A percentile compares a stretch with the other conserved stretches of the same genome.
phyloP scores from a whole-genome alignment of 2,329 filamentous ascomycete species.

The Lomentospora prolificans region DNA sequence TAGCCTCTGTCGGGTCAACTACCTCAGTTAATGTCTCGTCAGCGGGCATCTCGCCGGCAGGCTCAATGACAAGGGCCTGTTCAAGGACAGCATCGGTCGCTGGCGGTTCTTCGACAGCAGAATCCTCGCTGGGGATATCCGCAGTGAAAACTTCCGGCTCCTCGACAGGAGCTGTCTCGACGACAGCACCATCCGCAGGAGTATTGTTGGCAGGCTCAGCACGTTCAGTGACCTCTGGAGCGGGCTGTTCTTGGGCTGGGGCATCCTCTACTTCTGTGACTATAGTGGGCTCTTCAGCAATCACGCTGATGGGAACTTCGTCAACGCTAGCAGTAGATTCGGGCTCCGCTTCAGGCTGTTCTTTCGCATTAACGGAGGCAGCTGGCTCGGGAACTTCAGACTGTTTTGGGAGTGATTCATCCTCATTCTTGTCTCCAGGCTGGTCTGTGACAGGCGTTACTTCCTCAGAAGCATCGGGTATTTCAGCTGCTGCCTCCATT shows the following conservation, averaged over 20 bases:
- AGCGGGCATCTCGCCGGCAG: neutral
- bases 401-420: too few relatives aligned
- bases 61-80: neutral
- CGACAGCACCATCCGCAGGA: neutral
- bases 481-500: neutral
- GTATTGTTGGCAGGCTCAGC: neutral
- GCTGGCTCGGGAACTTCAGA: neutral
- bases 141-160: neutral
- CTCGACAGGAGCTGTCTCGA: neutral
- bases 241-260: neutral
- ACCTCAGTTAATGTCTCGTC: neutral
- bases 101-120: neutral
- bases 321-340: neutral
- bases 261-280: neutral
- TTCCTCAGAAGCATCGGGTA: too few relatives aligned
- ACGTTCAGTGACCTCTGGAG: neutral
- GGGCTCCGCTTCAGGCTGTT: neutral
- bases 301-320: neutral
- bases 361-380: neutral
- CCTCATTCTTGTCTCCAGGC: too few relatives aligned
- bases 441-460: too few relatives aligned
- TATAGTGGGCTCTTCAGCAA: neutral
- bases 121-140: neutral
- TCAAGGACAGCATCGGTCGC: neutral
- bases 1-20: neutral